These are phyloP conservation scores for Leccinum uliginosum DNA, from an alignment of 768 basidiomycete genomes.

Conservation along the genomic window DNA sequence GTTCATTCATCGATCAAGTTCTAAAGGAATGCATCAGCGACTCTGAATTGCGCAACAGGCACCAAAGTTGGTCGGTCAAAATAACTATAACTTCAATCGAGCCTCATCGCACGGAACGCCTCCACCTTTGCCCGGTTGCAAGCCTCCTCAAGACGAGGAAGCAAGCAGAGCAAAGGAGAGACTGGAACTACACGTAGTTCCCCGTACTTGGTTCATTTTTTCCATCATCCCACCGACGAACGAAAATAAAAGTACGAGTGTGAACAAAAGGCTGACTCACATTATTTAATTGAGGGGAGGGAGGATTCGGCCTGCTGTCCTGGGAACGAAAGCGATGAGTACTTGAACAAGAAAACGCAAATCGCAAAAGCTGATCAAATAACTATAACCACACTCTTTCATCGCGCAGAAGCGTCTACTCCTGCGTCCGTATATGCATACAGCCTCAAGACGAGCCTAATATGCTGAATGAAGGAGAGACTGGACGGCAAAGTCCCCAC, in stretches of 20 bases:
- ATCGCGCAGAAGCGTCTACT: slow-evolving; percentile 33
- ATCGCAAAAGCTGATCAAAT: slow-evolving; percentile 24
- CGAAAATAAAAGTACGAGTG: not conserved
- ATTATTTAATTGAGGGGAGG: too few relatives aligned
- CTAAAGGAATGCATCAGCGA: slow-evolving; percentile 10
- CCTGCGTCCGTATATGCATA: slow-evolving; percentile 33
- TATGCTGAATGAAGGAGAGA: slow-evolving; percentile 33
- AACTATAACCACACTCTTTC: slow-evolving; percentile 34
- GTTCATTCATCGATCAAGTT: not conserved
- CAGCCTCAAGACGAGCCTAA: slow-evolving; percentile 31
- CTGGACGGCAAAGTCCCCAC: slow-evolving; percentile 31
- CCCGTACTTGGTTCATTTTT: slow-evolving; percentile 21
- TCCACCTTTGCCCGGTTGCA: slow-evolving; percentile 21
- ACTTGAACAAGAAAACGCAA: not conserved
- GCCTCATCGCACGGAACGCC: slow-evolving; percentile 23
- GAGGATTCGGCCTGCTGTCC: not conserved
- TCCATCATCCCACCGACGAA: slow-evolving; percentile 29
- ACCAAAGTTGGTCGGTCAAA: slow-evolving; percentile 17
- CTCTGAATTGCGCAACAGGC: not conserved
- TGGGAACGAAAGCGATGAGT: slow-evolving; percentile 10
- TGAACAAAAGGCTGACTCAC: slow-evolving; percentile 3
- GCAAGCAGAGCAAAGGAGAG: slow-evolving; percentile 17
- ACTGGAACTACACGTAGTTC: slow-evolving; percentile 20
- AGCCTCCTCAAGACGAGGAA: slow-evolving; percentile 25
- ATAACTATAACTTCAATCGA: slow-evolving; percentile 30